Evolutionary conservation across 1,284 basidiomycete species (phyloP).

Genomic region (Naganishia albida): DNA sequence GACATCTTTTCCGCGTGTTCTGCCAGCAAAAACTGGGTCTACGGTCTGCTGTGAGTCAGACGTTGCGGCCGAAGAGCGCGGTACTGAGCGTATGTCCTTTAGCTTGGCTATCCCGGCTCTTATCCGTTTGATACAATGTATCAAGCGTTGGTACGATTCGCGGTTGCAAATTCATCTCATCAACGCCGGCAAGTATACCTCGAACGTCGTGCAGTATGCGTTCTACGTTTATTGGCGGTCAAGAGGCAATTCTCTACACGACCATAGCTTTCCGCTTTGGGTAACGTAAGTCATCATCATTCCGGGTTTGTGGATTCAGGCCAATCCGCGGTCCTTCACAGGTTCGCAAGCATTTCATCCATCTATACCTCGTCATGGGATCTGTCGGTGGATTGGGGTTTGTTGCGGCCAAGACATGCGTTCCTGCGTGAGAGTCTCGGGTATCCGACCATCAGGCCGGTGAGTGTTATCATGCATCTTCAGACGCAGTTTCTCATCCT

Average conservation of each 20-base stretch:
- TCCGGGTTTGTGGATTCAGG: background rate
- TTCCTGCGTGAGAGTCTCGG: conserved; percentile 74
- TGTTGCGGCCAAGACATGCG: conserved; percentile 67
- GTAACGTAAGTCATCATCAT: conserved; percentile 16
- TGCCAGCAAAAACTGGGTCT: conserved; percentile 59
- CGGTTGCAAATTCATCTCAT: conserved; percentile 73
- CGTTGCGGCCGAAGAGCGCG: no score
- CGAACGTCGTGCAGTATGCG: conserved; percentile 65
- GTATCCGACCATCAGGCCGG: conserved; percentile 64
- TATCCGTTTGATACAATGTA: conserved; percentile 77
- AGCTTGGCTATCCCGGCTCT: conserved; percentile 53
- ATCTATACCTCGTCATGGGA: conserved; percentile 79
- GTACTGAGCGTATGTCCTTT: background rate
- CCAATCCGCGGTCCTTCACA: background rate
- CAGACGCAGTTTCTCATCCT: background rate
- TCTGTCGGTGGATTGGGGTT: conserved; percentile 59
- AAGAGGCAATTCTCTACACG: conserved; percentile 23
- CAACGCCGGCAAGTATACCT: conserved; percentile 79
- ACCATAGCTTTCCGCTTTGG: conserved; percentile 34
- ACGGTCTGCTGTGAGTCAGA: conserved; percentile 30
- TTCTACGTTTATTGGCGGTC: conserved; percentile 72
- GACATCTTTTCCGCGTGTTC: conserved; percentile 57
- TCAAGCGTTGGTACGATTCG: conserved; percentile 82
- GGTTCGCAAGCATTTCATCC: conserved; percentile 64
- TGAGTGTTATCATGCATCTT: conserved; percentile 52